Evolutionary conservation across 345 rosid species (phyloP), one percentile per base, ranked within the genome.

Genomic region (Eutrema yunnanense): DNA sequence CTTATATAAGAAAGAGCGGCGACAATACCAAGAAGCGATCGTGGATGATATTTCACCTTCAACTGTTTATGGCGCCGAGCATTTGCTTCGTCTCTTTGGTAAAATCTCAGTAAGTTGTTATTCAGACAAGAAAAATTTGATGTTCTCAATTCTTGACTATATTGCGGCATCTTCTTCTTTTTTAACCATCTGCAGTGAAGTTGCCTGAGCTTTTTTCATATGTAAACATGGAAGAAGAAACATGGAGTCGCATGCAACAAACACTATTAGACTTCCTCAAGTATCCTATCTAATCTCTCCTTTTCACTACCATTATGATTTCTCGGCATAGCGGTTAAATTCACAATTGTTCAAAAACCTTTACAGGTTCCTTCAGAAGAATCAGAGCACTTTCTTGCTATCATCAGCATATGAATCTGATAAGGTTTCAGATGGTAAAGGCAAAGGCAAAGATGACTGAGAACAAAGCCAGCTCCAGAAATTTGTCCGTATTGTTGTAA

Each of bases 211-310:
- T 95, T 56, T 71, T 95, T 76, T 81, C 90, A 59, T 88, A 86
- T 73, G 94, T 86, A 60, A 87, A 86, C 79, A 88, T 95, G 58
- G 98, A 92, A 81, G 98, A 92, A 78, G 99, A 92, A 72, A 90
- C 96, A 38, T 69, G 88, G 78, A 84, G 65, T 37, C 80, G 84
- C 65, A 55, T 95, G 86, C 98, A 95, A 78, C 97, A 85, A 86
- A 92, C 82, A 70, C 73, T 95, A 69, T 79, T 81, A 16, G 94
- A 95, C 84, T 86, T 92, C 64, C 94, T 95, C 84, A 90, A 90
- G 99, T 92, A 86, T 41, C 8, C 33, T 16, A 42, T 14, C 3
- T 34, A 42, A 32, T 71, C 61, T 43, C 49, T 51, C 38, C 10
- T 2, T 58, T 29, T 49, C 41, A 6, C 66, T 41, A 58, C 54